Base-by-base conservation (phyloP, 495 filamentous ascomycete species). In the Aspergillus haitiensis region DNA sequence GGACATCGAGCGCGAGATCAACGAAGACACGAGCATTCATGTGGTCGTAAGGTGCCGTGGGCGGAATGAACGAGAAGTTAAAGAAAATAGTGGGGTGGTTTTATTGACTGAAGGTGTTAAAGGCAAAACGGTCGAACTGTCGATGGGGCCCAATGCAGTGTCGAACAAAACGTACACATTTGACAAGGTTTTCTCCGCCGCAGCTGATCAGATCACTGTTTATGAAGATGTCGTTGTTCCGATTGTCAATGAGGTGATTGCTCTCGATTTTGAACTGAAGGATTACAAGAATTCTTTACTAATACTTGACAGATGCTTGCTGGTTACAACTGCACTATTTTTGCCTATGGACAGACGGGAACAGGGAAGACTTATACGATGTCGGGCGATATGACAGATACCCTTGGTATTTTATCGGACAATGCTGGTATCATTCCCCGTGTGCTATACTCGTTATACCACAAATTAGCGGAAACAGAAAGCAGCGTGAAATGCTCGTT, bases 361-460 rank as follows among this genome's bases (percentile, higher is more conserved):
- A 98, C 94, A 0, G 94, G 94, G 55, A 98, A 98, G 74, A 98
- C 94, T 34, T 98, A 98, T 71, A 98, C 94, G 3, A 98, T 98
- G 94, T 96, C 95, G 4, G 94, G 94, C 36, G 93, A 98, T 68
- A 97, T 98, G 88, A 88, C 81, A 9, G 88, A 94, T 61, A 90
- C 86, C 1, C 77, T 92, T 47, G 91, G 91, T 3, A 84, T 95
- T 48, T 80, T 96, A 15, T 91, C 93, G 4, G 94, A 97, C 56
- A 87, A 87, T 32, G 94, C 94, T 12, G 94, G 94, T 51, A 97
- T 98, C 59, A 93, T 98, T 58, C 94, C 94, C 2, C 86, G 94
- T 21, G 91, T 88, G 0, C 77, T 98, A 8, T 88, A 97, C 60
- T 85, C 90, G 0, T 77, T 98, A 0, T 98, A 98, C 69, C 78